Base-by-base conservation (phyloP, 805 yeast genomes). In the Teunomyces panamensis region DNA sequence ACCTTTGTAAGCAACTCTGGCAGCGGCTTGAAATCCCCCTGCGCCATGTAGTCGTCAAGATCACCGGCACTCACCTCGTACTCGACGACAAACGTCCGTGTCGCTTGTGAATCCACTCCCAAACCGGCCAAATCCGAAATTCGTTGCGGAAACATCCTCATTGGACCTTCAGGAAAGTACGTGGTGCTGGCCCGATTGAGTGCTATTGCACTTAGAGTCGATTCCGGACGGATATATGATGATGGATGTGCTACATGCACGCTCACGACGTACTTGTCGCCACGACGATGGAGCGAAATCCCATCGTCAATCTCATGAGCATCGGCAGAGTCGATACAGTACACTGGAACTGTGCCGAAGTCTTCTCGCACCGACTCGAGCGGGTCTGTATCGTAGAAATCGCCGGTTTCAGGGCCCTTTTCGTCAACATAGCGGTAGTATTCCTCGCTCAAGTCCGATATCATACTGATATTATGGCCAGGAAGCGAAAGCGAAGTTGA, bases 251-350 rank as follows among this genome's bases (percentile, higher is more conserved):
- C 97, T 52, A 92, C 80, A 62, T 87, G 96, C 1, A 89, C 74
- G 28, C 84, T 78, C 4, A 91, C 54, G 8, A 71, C 67, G 54
- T 68, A 79, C 10, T 58, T 58, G 26, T 53, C 52, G 27, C 56
- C 57, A 2, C 59, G 45, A 3, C 50, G 52, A 39, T 69, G 70
- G 14, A 92, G 70, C 1, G 96, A 81, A 26, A 92, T 74, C 42
- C 97, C 99, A 65, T 92, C 99, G 64, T 92, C 99, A 49, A 94
- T 86, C 64, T 94, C 98, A 55, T 85, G 85, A 0, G 98, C 96
- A 36, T 75, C 75, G 3, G 72, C 79, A 2, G 85, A 75, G 66
- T 94, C 99, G 49, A 92, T 89, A 65, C 97, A 90, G 62, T 82
- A 92, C 1, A 90, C 83, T 0, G 79, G 76, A 9, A 77, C 58